Base-by-base conservation (phyloP, 2,329 filamentous ascomycete species). In the Fusarium sp. region DNA sequence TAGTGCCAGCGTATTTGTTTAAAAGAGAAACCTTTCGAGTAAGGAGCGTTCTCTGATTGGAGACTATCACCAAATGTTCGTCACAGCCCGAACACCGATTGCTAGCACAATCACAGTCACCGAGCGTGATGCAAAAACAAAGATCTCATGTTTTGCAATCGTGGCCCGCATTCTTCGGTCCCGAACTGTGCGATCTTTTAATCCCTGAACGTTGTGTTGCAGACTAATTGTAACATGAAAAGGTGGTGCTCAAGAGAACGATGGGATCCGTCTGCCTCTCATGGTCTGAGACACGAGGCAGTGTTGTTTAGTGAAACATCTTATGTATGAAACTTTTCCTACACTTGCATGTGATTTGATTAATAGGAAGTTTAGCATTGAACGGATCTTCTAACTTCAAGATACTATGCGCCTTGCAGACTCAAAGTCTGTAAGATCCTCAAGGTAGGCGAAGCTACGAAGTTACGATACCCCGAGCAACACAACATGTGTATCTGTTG, bases 231-330 rank as follows among this genome's bases (percentile, higher is more conserved):
- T 46, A 31, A 63, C 44, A 45, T 55, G 35, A 27, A 49, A 44
- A 27, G 56, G 31, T 46, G n/a, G 61, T 45, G n/a, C 35, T 46
- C 31, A 73, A 29, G 48, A 56, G n/a, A 33, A 60, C 27, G 38
- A 41, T 60, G 64, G 45, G 38, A 21, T 45, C 45, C 31, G 29
- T 61, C 31, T n/a, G 19, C 54, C 23, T 56, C 57, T 45, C 46
- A 56, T 68, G 44, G 42, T 60, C 41, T 60, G 62, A 66, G 62
- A 41, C 41, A 39, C 27, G 54, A 66, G 63, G 62, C 64, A 46
- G 64, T 66, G 64, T 66, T 61, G 21, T 19, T 60, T 56, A 55
- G 56, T 60, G 69, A 60, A 65, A 63, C 63, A 39, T 49, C 46
- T 29, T 25, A 69, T 51, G 63, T 66, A 33, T 45, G 52, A 51